Evolutionary conservation across 2,329 filamentous ascomycete genomes (phyloP), one percentile per base, ranked within the genome.

Genomic region (Chrysoporthe deuterocubensis): DNA sequence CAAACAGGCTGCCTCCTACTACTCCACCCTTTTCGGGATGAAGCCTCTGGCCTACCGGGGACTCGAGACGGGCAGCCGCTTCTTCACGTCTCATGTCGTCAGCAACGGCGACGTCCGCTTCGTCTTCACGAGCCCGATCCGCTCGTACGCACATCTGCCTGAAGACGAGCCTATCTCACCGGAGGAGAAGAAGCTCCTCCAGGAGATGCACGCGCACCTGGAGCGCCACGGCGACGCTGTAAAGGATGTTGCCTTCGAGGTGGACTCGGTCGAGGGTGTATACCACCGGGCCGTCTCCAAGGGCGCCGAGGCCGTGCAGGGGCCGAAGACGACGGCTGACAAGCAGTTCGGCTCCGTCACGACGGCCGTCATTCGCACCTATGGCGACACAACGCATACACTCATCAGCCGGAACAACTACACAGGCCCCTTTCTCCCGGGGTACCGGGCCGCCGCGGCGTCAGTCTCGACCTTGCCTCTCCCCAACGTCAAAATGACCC

Each of bases 351-450:
- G 93, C 43, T 82, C 85, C 65, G 88, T 97, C 63, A 86, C 86
- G 67, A 87, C 89, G 32, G 95, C 94, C 48, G 91, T 92, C 11
- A 95, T 98, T 77, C 87, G 88, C 79, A 97, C 95, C 5, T 98
- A 97, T 77, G 95, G 95, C 72, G 93, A 98, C 81, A 97, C 95
- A 14, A 97, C 93, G 0, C 95, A 98, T 81, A 97, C 95, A 0
- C 87, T 98, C 67, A 89, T 98, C 78, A 89, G 92, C 73, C 89
- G 93, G 57, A 78, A 79, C 59, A 78, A 82, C 54, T 97, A 97
- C 80, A 80, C 78, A 0, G 94, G 94, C 0, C 78, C 84, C 26
- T 98, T 98, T 82, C 84, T 97, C 61, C 95, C 95, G 0, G 93
- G 93, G 9, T 98, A 91, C 83, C 87, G 89, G 57, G 78, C 86